These are phyloP conservation scores for Paramecium biaurelia DNA, from an alignment of 73 alveolate species.

Conservation along the genomic window DNA sequence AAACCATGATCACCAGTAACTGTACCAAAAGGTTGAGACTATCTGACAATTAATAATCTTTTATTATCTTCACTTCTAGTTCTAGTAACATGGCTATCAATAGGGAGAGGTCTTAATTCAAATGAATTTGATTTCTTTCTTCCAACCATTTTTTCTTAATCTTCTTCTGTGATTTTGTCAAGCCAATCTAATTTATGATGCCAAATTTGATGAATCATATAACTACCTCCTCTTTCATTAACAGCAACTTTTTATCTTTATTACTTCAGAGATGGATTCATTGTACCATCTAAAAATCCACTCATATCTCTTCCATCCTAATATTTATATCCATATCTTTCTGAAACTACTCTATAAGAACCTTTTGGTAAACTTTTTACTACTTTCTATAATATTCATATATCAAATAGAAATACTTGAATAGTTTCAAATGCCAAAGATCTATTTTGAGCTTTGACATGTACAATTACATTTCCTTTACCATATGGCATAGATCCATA, in stretches of 20 bases:
- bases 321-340: slow-evolving; percentile 34
- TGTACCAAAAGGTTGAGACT: slow-evolving; percentile 33
- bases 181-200: slow-evolving; percentile 27
- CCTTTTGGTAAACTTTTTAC: slow-evolving; percentile 26
- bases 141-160: slow-evolving; percentile 5
- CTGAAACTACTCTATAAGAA: not conserved
- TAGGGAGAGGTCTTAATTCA: not conserved
- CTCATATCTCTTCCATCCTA: slow-evolving; percentile 35
- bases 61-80: slow-evolving; percentile 14
- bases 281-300: slow-evolving; percentile 39
- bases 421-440: slow-evolving; percentile 9
- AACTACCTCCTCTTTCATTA: not conserved
- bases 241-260: slow-evolving; percentile 14
- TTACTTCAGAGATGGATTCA: not conserved
- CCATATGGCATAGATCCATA: slow-evolving; percentile 44
- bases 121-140: not conserved
- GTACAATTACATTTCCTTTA: slow-evolving; percentile 27
- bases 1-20: slow-evolving; percentile 43
- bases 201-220: slow-evolving; percentile 9
- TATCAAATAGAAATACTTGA: not conserved
- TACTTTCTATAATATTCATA: not conserved
- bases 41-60: not conserved
- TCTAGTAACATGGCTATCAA: slow-evolving; percentile 42
- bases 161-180: not conserved
- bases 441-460: not conserved